phyloP scores from a whole-genome alignment of 441 rosid genomes.

The Corymbia citriodora region DNA sequence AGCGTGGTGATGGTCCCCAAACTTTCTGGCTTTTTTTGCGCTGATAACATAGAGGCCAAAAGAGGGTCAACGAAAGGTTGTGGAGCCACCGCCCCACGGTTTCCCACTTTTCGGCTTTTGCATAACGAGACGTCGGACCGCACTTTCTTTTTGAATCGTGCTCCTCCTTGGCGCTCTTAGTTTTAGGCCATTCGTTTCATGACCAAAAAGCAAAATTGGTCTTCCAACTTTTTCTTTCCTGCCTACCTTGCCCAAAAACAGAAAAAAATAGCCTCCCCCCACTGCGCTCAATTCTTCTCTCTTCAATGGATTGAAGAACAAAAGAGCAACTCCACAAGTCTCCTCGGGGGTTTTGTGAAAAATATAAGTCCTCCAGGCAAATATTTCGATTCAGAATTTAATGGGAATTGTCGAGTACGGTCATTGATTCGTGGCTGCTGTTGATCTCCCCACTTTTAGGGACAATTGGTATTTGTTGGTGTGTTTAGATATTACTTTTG shows the following conservation, averaged over 20 bases:
- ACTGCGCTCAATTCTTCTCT: background rate
- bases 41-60: background rate
- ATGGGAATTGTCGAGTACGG: background rate
- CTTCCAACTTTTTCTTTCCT: background rate
- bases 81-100: background rate
- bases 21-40: background rate
- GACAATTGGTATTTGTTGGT: background rate
- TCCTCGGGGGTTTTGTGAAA: background rate
- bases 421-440: background rate
- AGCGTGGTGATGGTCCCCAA: background rate
- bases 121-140: background rate
- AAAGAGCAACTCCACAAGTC: background rate
- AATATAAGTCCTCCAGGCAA: background rate
- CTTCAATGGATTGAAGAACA: background rate
- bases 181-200: background rate
- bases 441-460: background rate
- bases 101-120: background rate
- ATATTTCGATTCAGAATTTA: background rate
- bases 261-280: background rate
- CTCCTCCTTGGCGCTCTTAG: background rate
- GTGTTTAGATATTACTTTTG: background rate
- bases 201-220: background rate
- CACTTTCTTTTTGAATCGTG: background rate
- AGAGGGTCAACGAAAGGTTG: background rate
- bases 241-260: background rate